Conservation (phyloP, 805 yeast genomes). For the Tetrapisispora fleetii region DNA sequence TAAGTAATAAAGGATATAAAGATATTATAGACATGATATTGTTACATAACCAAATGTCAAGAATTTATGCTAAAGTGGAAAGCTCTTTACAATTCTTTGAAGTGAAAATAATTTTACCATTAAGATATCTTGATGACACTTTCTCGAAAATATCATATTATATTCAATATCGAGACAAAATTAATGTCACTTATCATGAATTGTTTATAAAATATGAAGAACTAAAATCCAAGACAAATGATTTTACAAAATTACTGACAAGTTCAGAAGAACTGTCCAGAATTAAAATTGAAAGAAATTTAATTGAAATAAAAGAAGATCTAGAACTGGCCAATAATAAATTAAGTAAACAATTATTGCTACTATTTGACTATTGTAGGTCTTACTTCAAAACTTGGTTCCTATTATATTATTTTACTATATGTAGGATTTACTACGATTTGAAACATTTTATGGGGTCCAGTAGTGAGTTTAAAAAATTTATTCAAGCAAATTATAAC, state of each 20-base stretch:
- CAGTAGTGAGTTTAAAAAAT: conserved; percentile 12
- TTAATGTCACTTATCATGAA: conserved; percentile 6
- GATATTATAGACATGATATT: conserved; percentile 8
- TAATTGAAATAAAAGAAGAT: conserved; percentile 3
- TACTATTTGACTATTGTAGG: conserved; percentile 6
- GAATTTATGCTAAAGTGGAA: conserved; percentile 10
- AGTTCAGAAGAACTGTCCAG: conserved; percentile 7
- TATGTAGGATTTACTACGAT: conserved; percentile 13
- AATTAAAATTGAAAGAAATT: conserved; percentile 1
- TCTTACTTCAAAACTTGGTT: conserved; percentile 14
- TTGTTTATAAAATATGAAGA: conserved; percentile 3
- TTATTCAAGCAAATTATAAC: conserved; percentile 1
- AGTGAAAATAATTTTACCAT: conserved; percentile 11
- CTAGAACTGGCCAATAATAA: conserved; percentile 13
- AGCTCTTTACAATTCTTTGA: conserved; percentile 12
- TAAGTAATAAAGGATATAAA: neutral
- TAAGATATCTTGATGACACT: conserved; percentile 5
- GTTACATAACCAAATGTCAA: conserved; percentile 9
- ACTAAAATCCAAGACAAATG: conserved; percentile 3
- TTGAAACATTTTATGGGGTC: conserved; percentile 11
- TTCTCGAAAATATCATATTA: conserved; percentile 5
- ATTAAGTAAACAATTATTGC: conserved; percentile 8
- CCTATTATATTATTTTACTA: conserved; percentile 12
- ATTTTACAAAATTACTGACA: conserved; percentile 2
- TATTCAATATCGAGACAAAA: neutral